Base-by-base conservation (phyloP, 208 protist species). In the Wallacemonas rigidus region DNA sequence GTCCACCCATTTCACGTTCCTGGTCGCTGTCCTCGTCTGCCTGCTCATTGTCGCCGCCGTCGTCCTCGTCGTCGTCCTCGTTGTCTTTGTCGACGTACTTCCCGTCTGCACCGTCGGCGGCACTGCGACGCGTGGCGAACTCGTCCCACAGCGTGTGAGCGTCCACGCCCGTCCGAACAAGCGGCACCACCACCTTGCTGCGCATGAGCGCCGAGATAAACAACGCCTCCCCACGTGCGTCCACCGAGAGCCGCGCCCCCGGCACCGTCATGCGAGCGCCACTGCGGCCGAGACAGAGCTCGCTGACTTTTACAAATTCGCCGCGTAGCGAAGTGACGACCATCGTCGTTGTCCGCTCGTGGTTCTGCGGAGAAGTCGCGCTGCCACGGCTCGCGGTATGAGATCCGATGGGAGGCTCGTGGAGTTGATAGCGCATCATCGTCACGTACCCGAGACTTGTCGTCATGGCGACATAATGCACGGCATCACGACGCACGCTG, bases 181-280 rank as follows among this genome's bases (percentile, higher is more conserved):
- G 68, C 41, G 91, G 91, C 12, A 96, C 75, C 2, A 96, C 67
- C 11, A 91, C 68, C 69, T 92, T 93, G 26, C 77, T 58, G 39
- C 85, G 83, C 83, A 93, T 90, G 4, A 93, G 75, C 50, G 92
- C 83, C 1, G 97, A 96, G 47, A 99, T 94, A 82, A 99, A 98
- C 9, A 99, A 84, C 2, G 98, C 98, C 17, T 96, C 83, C 12
- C 98, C 98, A 67, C 91, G 83, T n/a, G 95, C 88, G 77, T 99
- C 98, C 9, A 92, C 90, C 0, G 93, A 96, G n/a, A 99, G 74
- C 63, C 95, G 97, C 55, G 98, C 89, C 0, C 94, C 94, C 0
- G 98, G 97, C 48, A 98, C 96, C 14, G 98, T 98, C 58, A 99
- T 87, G 11, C 98, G 86, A 67, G 94, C 97, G 17, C 98, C 98